A percentile compares a stretch with the other conserved stretches of the same genome.
Conservation (phyloP, 2,329 filamentous ascomycete species). For the Phaeosphaeria sp. region DNA sequence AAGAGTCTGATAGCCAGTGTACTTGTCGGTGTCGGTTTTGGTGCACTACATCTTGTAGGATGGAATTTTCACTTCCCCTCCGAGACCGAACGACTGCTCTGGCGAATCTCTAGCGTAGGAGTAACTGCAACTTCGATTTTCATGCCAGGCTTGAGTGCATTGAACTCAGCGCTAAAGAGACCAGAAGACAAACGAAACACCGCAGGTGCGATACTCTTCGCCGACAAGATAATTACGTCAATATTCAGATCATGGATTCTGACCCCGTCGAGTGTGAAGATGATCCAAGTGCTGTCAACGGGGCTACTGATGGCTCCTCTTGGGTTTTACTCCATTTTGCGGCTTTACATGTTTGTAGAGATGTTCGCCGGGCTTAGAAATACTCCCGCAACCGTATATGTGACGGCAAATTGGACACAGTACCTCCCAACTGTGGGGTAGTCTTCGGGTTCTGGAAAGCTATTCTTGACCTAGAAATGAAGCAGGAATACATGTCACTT, state of each 20-base stretch:
- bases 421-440: not conserved
- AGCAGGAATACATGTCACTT: no score
- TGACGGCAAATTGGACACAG: not conserved
- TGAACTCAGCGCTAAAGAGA: no score
- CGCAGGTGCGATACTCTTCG: no score
- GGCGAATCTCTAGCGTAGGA: conserved; percentile 12
- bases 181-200: no score
- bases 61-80: conserved; percentile 15
- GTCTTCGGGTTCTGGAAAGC: not conserved
- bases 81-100: conserved; percentile 10
- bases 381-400: conserved; percentile 10
- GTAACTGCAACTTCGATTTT: not conserved
- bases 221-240: no score
- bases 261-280: no score
- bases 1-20: not conserved
- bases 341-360: conserved; percentile 14
- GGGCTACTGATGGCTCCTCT: no score
- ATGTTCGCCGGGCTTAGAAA: conserved; percentile 14
- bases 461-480: not conserved
- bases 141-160: no score
- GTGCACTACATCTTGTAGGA: conserved; percentile 8
- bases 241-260: no score
- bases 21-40: conserved; percentile 1
- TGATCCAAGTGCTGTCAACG: no score
- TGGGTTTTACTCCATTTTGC: conserved; percentile 3